phyloP scores from a whole-genome alignment of 2,329 filamentous ascomycete species.

The Scytalidium lignicola region DNA sequence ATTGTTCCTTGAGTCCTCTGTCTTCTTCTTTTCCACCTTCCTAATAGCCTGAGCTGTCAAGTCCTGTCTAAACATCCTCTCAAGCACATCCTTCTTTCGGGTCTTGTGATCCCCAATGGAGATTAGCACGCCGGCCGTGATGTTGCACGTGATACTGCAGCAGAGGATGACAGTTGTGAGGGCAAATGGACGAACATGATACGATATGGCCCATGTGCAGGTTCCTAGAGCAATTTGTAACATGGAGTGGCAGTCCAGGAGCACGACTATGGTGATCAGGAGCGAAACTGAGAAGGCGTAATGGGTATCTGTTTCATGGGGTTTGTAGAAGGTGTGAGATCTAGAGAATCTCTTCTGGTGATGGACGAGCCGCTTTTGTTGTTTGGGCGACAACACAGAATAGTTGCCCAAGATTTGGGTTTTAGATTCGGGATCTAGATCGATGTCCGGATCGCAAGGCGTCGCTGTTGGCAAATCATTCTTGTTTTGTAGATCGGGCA shows the following conservation, averaged over 20 bases:
- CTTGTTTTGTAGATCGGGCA: conserved; percentile 52
- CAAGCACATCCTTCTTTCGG: conserved; percentile 78
- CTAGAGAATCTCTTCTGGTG: conserved; percentile 76
- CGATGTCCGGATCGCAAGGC: conserved; percentile 31
- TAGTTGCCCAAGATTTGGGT: conserved; percentile 28
- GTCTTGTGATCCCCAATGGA: conserved; percentile 69
- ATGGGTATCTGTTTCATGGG: conserved; percentile 79
- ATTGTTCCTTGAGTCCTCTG: conserved; percentile 3
- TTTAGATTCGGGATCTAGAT: conserved; percentile 29
- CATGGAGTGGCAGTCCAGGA: conserved; percentile 73
- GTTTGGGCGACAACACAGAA: conserved; percentile 59
- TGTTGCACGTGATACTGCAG: conserved; percentile 72
- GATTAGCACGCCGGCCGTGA: conserved; percentile 70
- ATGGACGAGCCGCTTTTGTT: conserved; percentile 66
- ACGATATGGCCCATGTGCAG: conserved; percentile 73
- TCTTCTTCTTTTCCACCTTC: conserved; percentile 31
- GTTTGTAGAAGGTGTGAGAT: conserved; percentile 85
- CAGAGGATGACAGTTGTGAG: conserved; percentile 77
- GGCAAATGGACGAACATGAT: conserved; percentile 61
- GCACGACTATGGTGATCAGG: conserved; percentile 67
- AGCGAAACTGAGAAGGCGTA: conserved; percentile 70
- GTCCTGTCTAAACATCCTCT: conserved; percentile 70
- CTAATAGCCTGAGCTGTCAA: conserved; percentile 61
- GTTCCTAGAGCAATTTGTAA: conserved; percentile 76
- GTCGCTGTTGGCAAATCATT: conserved; percentile 48